These are phyloP conservation scores for Steccherinum ochraceum DNA, from an alignment of 768 basidiomycete species.

Conservation along the genomic window DNA sequence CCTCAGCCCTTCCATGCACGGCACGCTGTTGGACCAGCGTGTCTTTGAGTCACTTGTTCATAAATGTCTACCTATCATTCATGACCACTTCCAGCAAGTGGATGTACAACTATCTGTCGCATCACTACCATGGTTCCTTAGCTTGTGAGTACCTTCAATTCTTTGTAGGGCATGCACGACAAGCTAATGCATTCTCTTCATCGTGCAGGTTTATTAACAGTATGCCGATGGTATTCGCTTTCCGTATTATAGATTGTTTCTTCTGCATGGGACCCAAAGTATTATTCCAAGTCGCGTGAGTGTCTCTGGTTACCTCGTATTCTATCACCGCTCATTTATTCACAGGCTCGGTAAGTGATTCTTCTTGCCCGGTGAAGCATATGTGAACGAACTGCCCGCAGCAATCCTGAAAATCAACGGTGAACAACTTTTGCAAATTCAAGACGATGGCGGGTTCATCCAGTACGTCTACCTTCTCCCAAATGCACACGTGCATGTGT, in stretches of 20 bases:
- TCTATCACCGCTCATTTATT: slow-evolving; percentile 3
- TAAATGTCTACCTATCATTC: slow-evolving; percentile 85
- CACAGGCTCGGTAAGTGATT: slow-evolving; percentile 54
- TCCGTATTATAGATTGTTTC: slow-evolving; percentile 96
- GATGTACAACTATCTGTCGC: slow-evolving; percentile 98
- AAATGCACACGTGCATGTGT: background rate
- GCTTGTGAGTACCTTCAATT: slow-evolving; percentile 58
- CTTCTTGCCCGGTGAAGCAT: background rate
- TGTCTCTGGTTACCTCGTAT: slow-evolving; percentile 14
- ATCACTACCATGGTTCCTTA: slow-evolving; percentile 96
- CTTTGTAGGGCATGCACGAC: slow-evolving; percentile 5
- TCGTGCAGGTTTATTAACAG: slow-evolving; percentile 73
- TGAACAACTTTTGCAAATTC: slow-evolving; percentile 82
- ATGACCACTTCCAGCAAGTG: slow-evolving; percentile 84
- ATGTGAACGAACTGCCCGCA: slow-evolving; percentile 17
- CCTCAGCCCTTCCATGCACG: slow-evolving; percentile 92
- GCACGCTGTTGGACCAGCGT: slow-evolving; percentile 95
- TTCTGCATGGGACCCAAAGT: slow-evolving; percentile 99
- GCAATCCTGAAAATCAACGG: slow-evolving; percentile 98
- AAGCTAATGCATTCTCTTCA: slow-evolving; percentile 1
- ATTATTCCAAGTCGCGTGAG: slow-evolving; percentile 95
- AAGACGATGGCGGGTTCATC: slow-evolving; percentile 96
- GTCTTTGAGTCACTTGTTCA: slow-evolving; percentile 95
- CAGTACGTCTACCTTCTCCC: slow-evolving; percentile 46
- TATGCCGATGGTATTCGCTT: slow-evolving; percentile 97